Evolutionary conservation across 2,329 filamentous ascomycete genomes (phyloP).

Genomic region (Ilyonectria sp.): DNA sequence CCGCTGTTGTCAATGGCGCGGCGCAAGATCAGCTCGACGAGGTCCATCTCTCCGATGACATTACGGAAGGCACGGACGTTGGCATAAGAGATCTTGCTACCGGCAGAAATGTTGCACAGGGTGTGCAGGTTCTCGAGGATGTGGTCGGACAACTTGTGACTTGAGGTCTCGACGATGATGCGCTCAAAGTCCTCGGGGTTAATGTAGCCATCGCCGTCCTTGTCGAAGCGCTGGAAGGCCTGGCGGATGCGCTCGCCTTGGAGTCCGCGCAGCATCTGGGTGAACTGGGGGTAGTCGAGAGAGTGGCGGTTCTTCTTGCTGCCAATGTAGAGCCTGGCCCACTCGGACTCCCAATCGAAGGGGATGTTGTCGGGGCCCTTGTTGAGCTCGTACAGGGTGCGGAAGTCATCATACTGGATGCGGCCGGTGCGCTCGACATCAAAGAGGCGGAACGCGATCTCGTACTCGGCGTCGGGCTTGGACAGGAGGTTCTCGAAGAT

Average conservation of each 20-base stretch:
- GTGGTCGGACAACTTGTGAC: conserved; percentile 98
- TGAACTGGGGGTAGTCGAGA: conserved; percentile 96
- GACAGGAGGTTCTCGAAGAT: conserved; percentile 94
- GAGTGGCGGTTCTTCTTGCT: conserved; percentile 89
- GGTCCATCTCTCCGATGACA: conserved; percentile 96
- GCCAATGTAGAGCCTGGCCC: conserved; percentile 95
- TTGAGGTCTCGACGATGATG: conserved; percentile 93
- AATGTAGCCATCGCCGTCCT: conserved; percentile 93
- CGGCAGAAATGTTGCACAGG: conserved; percentile 92
- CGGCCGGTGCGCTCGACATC: conserved; percentile 86
- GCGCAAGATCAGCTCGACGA: conserved; percentile 93
- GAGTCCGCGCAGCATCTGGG: conserved; percentile 96
- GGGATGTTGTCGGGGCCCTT: conserved; percentile 88
- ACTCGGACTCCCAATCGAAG: conserved; percentile 97
- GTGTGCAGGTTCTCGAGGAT: conserved; percentile 91
- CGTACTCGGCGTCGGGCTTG: conserved; percentile 98
- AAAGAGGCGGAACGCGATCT: conserved; percentile 97
- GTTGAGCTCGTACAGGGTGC: conserved; percentile 87
- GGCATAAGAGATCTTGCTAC: conserved; percentile 96
- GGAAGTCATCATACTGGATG: conserved; percentile 92
- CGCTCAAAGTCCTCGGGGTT: conserved; percentile 95
- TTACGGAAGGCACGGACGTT: conserved; percentile 99
- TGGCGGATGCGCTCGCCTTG: conserved; percentile 97
- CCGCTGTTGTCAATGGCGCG: conserved; percentile 86
- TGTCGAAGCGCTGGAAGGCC: conserved; percentile 93